Percentiles rank a stretch among this genome's conserved stretches.
These are phyloP conservation scores for Ceratonia siliqua DNA, from an alignment of 306 rosid genomes.

Conservation along the genomic window DNA sequence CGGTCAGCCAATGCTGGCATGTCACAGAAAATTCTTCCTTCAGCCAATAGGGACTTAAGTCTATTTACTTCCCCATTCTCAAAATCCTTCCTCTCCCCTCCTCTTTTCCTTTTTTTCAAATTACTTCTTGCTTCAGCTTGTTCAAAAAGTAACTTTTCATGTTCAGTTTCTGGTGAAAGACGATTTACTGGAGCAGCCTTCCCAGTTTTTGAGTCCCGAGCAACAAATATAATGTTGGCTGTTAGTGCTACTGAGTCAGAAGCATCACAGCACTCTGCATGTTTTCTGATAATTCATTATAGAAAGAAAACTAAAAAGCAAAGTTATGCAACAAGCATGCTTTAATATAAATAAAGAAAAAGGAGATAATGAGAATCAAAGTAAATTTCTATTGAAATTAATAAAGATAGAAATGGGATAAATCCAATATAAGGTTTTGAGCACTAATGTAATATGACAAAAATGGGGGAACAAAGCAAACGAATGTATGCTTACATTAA, in stretches of 20 bases:
- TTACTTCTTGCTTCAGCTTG: constrained; percentile 76
- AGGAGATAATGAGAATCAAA: not conserved
- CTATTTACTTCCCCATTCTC: constrained; percentile 51
- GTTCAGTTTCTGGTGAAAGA: constrained; percentile 67
- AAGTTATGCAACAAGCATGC: not conserved
- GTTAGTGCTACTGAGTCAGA: constrained; percentile 62
- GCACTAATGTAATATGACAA: no score
- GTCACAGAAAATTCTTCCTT: constrained; percentile 80
- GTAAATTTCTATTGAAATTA: no score
- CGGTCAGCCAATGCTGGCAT: constrained; percentile 95
- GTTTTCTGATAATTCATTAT: not conserved
- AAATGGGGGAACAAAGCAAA: not conserved
- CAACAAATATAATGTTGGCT: constrained; percentile 93
- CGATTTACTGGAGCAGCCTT: constrained; percentile 93
- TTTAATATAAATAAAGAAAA: not conserved
- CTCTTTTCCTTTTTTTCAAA: constrained; percentile 63
- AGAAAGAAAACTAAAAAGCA: no score
- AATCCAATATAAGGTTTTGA: constrained; percentile 5
- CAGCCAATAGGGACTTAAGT: constrained; percentile 57
- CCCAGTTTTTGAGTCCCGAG: constrained; percentile 85
- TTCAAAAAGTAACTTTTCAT: constrained; percentile 61
- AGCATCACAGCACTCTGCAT: constrained; percentile 44
- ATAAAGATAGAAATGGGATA: constrained; percentile 17
- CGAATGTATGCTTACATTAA: not conserved
- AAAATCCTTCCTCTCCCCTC: constrained; percentile 49